Evolutionary conservation across 1,139 yeast species (phyloP), one percentile per base, ranked within the genome.

Genomic region (Protomyces inouyei): DNA sequence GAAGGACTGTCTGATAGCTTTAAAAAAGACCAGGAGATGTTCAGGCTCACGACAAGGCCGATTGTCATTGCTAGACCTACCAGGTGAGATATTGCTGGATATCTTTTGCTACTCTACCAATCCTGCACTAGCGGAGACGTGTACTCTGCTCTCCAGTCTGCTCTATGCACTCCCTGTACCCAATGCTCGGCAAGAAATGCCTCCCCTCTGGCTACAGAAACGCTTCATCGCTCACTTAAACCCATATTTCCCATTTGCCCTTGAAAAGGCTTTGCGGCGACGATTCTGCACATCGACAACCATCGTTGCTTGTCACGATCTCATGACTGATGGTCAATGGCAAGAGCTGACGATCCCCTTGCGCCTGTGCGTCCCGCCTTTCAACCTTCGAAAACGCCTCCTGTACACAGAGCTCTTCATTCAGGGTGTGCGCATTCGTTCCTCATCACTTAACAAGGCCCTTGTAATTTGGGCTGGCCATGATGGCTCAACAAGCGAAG

Each of bases 121-220:
- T 59, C 35, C 63, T 38, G 52, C 56, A 14, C 23, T 59, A 8
- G 57, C 63, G 16, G 57, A 45, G 28, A 37, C 57, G 5, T 59
- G 63, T 35, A 18, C 18, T 43, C 8, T 9, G 9, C 40, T 59
- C n/a, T 59, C 43, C 43, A 16, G 10, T n/a, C 35, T 32, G 16
- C 52, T 52, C 32, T 59, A 16, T 40, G 63, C 63, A 12, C 32
- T 40, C 23, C 57, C 63, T 12, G 18, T n/a, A 8, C 8, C n/a
- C 10, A 52, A 51, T 14, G 6, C 28, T 16, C 38, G 37, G 12
- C 35, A 16, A 9, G 53, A 12, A 5, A 48, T 52, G n/a, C 63
- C 63, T 3, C 57, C 63, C 3, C 35, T 59, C 28, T 59, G 63
- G 63, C n/a, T 59, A 12, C 63, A 59, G 36, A 28, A 51, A 23